Percentiles rank a stretch among this genome's conserved stretches.
Evolutionary conservation across 78 protist genomes (phyloP).

Genomic region (Dictyostelium brefeldianum): DNA sequence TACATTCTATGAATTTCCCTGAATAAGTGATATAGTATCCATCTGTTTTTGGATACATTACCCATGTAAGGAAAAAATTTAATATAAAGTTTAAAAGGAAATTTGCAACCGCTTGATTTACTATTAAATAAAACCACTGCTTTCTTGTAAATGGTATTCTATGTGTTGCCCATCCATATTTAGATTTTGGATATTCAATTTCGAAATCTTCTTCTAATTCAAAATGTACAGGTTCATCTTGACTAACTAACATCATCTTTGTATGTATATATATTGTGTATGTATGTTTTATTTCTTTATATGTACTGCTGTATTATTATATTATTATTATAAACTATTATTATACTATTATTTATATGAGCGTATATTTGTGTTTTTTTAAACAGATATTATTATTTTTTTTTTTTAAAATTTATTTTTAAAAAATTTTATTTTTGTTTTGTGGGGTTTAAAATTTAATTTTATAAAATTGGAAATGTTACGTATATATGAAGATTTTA

Average conservation of each 20-base stretch:
- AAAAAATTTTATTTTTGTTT: too few species aligned
- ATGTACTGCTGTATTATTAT: too few species aligned
- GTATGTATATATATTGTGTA: background rate
- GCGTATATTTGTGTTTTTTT: too few species aligned
- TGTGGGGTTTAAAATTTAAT: too few species aligned
- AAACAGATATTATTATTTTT: too few species aligned
- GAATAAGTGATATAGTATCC: slow-evolving; percentile 6
- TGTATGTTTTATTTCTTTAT: too few species aligned
- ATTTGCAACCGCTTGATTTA: slow-evolving; percentile 24
- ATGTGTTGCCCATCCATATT: slow-evolving; percentile 67
- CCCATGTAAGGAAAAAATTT: slow-evolving; percentile 61
- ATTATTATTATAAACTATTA: too few species aligned
- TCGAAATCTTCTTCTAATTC: slow-evolving; percentile 61
- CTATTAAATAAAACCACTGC: slow-evolving; percentile 53
- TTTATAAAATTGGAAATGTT: too few species aligned
- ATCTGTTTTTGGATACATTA: slow-evolving; percentile 22
- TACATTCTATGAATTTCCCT: slow-evolving; percentile 30
- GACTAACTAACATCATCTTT: slow-evolving; percentile 21
- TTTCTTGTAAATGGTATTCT: slow-evolving; percentile 36
- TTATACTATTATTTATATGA: too few species aligned
- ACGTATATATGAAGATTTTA: too few species aligned
- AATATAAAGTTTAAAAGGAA: slow-evolving; percentile 33
- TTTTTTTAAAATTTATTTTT: too few species aligned
- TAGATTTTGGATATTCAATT: slow-evolving; percentile 45
- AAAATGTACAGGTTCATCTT: slow-evolving; percentile 39